Percentiles rank a stretch among this genome's conserved stretches.
Conservation (phyloP, 441 rosid species). For the Erodium chrysanthum region DNA sequence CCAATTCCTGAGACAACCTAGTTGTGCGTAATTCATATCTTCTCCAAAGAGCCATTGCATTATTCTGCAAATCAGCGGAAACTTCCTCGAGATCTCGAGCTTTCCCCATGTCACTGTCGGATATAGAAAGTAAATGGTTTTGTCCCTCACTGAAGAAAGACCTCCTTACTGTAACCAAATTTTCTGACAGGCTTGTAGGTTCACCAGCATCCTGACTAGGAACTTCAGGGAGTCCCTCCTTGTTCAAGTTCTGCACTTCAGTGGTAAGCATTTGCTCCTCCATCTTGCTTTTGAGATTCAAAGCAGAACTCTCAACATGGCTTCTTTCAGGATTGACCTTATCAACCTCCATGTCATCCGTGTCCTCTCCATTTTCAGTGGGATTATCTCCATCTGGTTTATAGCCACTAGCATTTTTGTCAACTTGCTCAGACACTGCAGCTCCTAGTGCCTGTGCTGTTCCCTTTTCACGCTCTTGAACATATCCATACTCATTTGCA, state of each 20-base stretch:
- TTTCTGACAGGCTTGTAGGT: slow-evolving; percentile 32
- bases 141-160: slow-evolving; percentile 36
- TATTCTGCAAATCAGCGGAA: slow-evolving; percentile 32
- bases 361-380: slow-evolving; percentile 31
- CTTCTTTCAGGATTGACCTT: slow-evolving; percentile 35
- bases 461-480: slow-evolving; percentile 63
- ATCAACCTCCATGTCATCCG: slow-evolving; percentile 54
- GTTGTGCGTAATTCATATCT: slow-evolving; percentile 68
- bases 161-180: slow-evolving; percentile 49
- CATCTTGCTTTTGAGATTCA: slow-evolving; percentile 29
- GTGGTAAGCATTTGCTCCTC: slow-evolving; percentile 34
- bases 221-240: slow-evolving; percentile 30
- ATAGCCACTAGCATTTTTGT: slow-evolving; percentile 36
- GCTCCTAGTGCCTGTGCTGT: slow-evolving; percentile 86
- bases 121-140: slow-evolving; percentile 36
- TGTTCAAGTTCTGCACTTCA: slow-evolving; percentile 27
- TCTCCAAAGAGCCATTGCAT: slow-evolving; percentile 62
- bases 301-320: slow-evolving; percentile 29
- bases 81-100: slow-evolving; percentile 37
- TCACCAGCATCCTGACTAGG: slow-evolving; percentile 27
- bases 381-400: slow-evolving; percentile 42
- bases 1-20: slow-evolving; percentile 82
- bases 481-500: slow-evolving; percentile 73
- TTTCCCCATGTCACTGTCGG: slow-evolving; percentile 35
- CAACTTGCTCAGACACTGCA: slow-evolving; percentile 76